Conservation (phyloP, 129 eudicot species). For the Tanacetum coccineum region DNA sequence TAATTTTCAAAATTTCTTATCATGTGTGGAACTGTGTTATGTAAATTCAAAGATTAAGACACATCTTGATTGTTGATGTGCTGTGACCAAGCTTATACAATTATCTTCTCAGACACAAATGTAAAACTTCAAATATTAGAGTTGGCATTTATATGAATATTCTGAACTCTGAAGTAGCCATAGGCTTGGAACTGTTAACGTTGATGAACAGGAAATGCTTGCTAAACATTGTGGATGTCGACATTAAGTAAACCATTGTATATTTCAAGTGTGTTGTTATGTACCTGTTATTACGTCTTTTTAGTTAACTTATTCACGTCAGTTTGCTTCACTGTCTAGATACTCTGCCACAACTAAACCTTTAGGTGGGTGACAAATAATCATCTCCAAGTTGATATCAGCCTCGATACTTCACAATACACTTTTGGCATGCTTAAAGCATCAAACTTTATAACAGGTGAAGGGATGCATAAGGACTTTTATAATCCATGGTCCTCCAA, state of each 20-base stretch:
- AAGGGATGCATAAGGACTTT: neutral
- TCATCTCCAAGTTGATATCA: neutral
- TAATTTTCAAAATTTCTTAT: no score
- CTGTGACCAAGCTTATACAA: no score
- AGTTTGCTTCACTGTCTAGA: neutral
- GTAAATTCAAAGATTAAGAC: no score
- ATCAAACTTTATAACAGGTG: neutral
- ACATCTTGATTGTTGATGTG: no score
- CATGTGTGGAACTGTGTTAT: neutral
- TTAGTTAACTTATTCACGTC: no score
- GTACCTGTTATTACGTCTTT: neutral
- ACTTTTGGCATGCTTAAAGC: no score
- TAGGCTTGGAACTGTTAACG: neutral
- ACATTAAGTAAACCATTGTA: neutral
- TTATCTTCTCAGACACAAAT: no score
- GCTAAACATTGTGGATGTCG: neutral
- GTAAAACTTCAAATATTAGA: neutral
- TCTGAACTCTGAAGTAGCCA: neutral
- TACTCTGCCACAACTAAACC: neutral
- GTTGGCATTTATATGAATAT: neutral
- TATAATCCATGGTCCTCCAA: no score
- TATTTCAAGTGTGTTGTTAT: no score
- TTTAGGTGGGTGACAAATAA: neutral
- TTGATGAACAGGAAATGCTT: neutral
- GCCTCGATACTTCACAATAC: neutral